Conservation (phyloP, 2,329 filamentous ascomycete species). For the Aureobasidium lini region DNA sequence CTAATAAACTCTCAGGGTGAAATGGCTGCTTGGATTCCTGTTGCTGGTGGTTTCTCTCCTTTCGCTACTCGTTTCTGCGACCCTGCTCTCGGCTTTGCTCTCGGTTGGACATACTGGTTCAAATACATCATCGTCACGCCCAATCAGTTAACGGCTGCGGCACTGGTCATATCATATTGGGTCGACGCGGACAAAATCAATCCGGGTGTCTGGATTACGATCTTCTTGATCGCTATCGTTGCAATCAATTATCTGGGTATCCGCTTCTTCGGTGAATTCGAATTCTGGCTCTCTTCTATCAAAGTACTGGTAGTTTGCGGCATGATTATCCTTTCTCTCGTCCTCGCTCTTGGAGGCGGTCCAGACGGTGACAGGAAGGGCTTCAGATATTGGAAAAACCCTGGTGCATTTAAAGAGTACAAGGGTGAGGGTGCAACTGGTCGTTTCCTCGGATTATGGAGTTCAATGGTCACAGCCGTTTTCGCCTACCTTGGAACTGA, state of each 20-base stretch:
- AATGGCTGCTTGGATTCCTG: slow-evolving; percentile 76
- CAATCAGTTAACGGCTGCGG: slow-evolving; percentile 75
- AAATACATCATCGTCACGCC: slow-evolving; percentile 81
- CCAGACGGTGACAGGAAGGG: slow-evolving; percentile 33
- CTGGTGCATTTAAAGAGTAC: slow-evolving; percentile 39
- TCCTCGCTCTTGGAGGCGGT: slow-evolving; percentile 38
- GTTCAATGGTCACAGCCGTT: slow-evolving; percentile 60
- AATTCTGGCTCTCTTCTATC: slow-evolving; percentile 43
- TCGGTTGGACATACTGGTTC: slow-evolving; percentile 60
- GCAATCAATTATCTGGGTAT: slow-evolving; percentile 50
- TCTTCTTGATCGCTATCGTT: slow-evolving; percentile 39
- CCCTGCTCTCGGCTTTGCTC: slow-evolving; percentile 69
- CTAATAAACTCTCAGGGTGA: slow-evolving; percentile 44
- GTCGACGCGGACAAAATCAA: slow-evolving; percentile 58
- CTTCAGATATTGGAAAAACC: slow-evolving; percentile 40
- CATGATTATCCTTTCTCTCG: slow-evolving; percentile 38
- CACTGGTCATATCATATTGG: slow-evolving; percentile 75
- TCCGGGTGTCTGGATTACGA: slow-evolving; percentile 70
- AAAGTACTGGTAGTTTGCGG: slow-evolving; percentile 41
- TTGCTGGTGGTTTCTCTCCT: slow-evolving; percentile 71
- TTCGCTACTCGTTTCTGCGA: slow-evolving; percentile 75
- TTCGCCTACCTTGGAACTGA: slow-evolving; percentile 75
- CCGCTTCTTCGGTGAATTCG: slow-evolving; percentile 52
- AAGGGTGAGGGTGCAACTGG: slow-evolving; percentile 28
- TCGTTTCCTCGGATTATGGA: slow-evolving; percentile 38